These are phyloP conservation scores for Spergularia bocconei DNA, from an alignment of 148 eudicot genomes.

Conservation along the genomic window DNA sequence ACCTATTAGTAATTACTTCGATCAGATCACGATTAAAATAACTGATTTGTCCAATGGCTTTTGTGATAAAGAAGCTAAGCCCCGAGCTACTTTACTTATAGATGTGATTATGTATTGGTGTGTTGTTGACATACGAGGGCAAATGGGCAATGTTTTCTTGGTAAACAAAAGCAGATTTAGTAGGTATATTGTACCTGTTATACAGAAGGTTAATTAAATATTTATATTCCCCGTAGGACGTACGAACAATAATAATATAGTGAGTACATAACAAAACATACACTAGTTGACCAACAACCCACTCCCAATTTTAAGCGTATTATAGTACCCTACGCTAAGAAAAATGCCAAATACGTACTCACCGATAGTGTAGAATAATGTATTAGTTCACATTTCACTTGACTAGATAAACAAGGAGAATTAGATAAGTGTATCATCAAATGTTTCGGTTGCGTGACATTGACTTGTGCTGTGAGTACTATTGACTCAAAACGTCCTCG, in stretches of 20 bases:
- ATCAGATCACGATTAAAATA: too few relatives aligned
- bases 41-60: too few relatives aligned
- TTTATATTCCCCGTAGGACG: background rate
- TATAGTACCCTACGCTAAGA: background rate
- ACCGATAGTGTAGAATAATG: too few relatives aligned
- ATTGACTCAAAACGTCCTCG: background rate
- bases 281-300: conserved; percentile 24
- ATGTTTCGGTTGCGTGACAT: conserved; percentile 8
- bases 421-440: background rate
- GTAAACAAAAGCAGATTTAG: background rate
- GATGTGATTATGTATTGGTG: too few relatives aligned
- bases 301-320: background rate
- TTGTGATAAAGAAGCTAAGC: too few relatives aligned
- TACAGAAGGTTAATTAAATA: background rate
- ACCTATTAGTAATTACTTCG: too few relatives aligned
- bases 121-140: too few relatives aligned
- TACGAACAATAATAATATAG: background rate
- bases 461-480: background rate
- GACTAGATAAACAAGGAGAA: too few relatives aligned
- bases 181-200: conserved; percentile 25
- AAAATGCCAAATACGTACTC: too few relatives aligned
- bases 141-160: too few relatives aligned
- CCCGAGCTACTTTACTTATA: too few relatives aligned
- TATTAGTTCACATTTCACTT: too few relatives aligned
- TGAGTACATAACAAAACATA: background rate